Evolutionary conservation across 1,284 basidiomycete species (phyloP), one percentile per base, ranked within the genome.

Genomic region (Puccinia triticina): DNA sequence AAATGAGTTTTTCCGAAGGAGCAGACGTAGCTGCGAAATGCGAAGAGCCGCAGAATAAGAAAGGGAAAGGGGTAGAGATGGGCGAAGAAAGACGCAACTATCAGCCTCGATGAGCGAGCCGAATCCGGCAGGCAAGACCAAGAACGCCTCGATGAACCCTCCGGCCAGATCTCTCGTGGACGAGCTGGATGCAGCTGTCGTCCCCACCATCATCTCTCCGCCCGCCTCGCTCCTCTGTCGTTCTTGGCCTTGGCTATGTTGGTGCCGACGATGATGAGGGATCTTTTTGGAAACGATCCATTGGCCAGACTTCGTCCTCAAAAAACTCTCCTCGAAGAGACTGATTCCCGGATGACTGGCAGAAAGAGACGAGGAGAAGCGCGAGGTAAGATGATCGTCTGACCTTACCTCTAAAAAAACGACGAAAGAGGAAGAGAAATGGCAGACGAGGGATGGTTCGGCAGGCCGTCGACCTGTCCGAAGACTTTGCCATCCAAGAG

Each of bases 51-150:
- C n/a, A n/a, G 55, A 57, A 21, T 26, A 57, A 57, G 21, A 29
- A 57, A 57, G 21, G 21, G 18, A 12, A 1, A 4, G 14, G 50
- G 14, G 50, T 18, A n/a, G 5, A 18, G 50, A n/a, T n/a, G 14
- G 43, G 32, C 16, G 32, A 67, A 69, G 40, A 77, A 64, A 61
- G 29, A 67, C 55, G 46, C 29, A 50, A 82, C 80, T 75, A 75
- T 82, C 73, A 26, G 71, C 80, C 40, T 82, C 80, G 34, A 82
- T 76, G 11, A 82, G 29, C 16, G 80, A 67, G 29, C 80, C 80
- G 7, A 66, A 75, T 0, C 80, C 80, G 26, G 5, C 32, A 21
- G 80, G 80, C 40, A 82, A 50, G 53, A 82, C 46, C 50, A 82
- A 67, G 29, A 75, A 66, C 18, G 46, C 64, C 26, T 82, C 80